Conservation (phyloP, 1,139 yeast genomes). For the Debaryomycetaceae sp. region DNA sequence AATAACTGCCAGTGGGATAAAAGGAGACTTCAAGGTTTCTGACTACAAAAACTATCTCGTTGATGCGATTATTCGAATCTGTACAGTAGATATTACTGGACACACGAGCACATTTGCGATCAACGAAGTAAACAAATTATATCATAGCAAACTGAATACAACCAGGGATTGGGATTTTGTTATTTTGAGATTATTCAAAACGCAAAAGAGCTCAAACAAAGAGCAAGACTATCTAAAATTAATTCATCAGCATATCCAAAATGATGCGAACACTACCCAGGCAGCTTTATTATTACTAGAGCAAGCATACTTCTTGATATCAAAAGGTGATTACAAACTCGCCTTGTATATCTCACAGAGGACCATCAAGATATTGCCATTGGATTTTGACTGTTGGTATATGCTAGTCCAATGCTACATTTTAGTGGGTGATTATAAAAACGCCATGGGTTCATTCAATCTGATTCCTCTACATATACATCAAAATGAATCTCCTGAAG, state of each 20-base stretch:
- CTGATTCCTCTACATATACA: constrained; percentile 29
- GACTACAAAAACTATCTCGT: constrained; percentile 33
- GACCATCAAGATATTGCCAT: constrained; percentile 32
- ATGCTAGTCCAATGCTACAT: constrained; percentile 33
- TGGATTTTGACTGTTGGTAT: constrained; percentile 44
- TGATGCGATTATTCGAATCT: constrained; percentile 26
- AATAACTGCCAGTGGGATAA: constrained; percentile 29
- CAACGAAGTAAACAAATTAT: constrained; percentile 12
- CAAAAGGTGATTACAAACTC: constrained; percentile 20
- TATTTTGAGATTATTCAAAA: constrained; percentile 25
- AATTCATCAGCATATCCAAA: constrained; percentile 21
- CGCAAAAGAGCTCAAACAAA: constrained; percentile 23
- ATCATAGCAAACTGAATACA: constrained; percentile 9
- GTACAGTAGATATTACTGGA: constrained; percentile 18
- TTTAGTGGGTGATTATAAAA: constrained; percentile 23
- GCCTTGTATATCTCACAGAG: constrained; percentile 32
- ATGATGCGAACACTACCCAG: constrained; percentile 25
- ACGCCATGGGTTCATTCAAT: constrained; percentile 34
- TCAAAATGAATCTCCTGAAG: constrained; percentile 11
- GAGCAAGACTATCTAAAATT: constrained; percentile 24
- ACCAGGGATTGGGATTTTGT: constrained; percentile 28
- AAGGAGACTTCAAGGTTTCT: constrained; percentile 23
- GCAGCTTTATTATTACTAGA: constrained; percentile 35
- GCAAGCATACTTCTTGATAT: constrained; percentile 36
- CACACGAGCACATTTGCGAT: constrained; percentile 19